Evolutionary conservation across 805 yeast species (phyloP).

Genomic region (Schizosaccharomyces octosporus): DNA sequence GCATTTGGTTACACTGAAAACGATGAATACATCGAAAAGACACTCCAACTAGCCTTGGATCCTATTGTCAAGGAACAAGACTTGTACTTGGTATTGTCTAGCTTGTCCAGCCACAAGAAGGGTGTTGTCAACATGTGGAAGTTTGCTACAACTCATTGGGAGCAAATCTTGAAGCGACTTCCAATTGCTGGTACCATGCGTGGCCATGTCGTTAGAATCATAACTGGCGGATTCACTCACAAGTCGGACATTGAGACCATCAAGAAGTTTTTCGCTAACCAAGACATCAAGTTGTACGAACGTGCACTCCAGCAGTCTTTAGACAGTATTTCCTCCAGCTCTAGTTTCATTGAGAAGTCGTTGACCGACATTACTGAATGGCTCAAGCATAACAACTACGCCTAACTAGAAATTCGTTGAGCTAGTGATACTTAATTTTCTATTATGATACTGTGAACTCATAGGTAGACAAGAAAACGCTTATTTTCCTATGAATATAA

Average conservation of each 20-base stretch:
- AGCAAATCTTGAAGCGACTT: constrained; percentile 31
- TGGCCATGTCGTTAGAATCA: constrained; percentile 41
- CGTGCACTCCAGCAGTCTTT: constrained; percentile 31
- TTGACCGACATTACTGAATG: constrained; percentile 10
- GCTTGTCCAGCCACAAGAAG: constrained; percentile 33
- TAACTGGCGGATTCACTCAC: constrained; percentile 38
- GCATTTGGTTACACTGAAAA: constrained; percentile 41
- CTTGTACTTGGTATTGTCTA: constrained; percentile 51
- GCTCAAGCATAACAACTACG: constrained; percentile 6
- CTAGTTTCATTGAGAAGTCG: constrained; percentile 25
- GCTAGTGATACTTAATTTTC: not conserved
- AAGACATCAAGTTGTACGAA: constrained; percentile 32
- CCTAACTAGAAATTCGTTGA: not conserved
- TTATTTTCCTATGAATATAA: too few species aligned
- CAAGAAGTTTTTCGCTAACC: constrained; percentile 21
- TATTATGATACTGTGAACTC: too few species aligned
- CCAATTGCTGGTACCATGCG: constrained; percentile 69
- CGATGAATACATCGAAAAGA: constrained; percentile 27
- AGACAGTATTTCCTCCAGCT: constrained; percentile 28
- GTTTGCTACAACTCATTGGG: constrained; percentile 58
- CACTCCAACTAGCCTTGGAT: constrained; percentile 31
- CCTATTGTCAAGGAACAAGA: constrained; percentile 40
- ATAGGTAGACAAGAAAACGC: too few species aligned
- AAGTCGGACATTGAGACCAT: constrained; percentile 19
- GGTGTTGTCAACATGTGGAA: constrained; percentile 51